phyloP scores from a whole-genome alignment of 2,329 filamentous ascomycete genomes.

The Fragosphaeria purpurea region DNA sequence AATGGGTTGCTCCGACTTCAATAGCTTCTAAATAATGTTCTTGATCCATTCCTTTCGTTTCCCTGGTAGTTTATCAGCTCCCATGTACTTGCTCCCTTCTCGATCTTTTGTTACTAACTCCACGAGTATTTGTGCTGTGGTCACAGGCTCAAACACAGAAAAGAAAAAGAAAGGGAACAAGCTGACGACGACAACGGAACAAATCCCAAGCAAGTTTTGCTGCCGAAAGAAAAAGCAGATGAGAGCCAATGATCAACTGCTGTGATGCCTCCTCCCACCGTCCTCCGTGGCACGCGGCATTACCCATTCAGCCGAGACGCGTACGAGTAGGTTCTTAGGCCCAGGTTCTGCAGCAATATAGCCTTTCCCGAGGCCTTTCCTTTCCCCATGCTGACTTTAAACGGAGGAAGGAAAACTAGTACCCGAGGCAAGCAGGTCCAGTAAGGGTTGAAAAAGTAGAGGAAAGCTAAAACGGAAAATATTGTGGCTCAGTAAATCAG shows the following conservation, averaged over 20 bases:
- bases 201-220: neutral
- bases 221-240: no score
- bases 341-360: neutral
- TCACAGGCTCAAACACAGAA: no score
- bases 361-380: no score
- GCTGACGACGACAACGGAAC: no score
- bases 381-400: neutral
- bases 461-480: neutral
- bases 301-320: constrained; percentile 39
- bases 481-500: neutral
- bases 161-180: no score
- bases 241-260: neutral
- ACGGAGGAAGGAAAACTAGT: neutral
- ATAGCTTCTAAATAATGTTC: no score
- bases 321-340: neutral
- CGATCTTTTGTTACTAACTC: no score
- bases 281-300: constrained; percentile 29
- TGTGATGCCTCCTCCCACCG: neutral
- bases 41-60: no score
- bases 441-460: neutral
- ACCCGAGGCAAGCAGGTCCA: neutral
- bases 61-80: no score
- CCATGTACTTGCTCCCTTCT: no score
- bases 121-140: no score
- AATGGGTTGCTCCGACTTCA: no score